Evolutionary conservation across 176 grass and related monocot species (phyloP).

Genomic region (Bothriochloa decipiens): DNA sequence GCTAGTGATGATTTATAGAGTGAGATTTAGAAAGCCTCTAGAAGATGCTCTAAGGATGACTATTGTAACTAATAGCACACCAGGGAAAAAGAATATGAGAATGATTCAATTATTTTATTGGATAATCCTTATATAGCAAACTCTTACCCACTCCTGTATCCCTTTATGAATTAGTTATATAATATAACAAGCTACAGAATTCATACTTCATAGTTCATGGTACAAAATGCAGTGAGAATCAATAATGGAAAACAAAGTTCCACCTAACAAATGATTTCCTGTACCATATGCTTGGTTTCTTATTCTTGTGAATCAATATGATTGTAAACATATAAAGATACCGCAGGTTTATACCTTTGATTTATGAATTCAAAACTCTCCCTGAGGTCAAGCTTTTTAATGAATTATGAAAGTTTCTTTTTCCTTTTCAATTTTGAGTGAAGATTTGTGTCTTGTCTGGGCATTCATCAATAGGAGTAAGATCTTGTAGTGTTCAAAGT

Average conservation of each 20-base stretch:
- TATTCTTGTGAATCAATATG: conserved; percentile 4
- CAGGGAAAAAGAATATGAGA: conserved; percentile 4
- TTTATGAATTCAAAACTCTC: background rate
- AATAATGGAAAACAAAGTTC: background rate
- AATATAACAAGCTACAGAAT: conserved; percentile 6
- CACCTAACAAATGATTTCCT: background rate
- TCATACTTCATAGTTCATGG: conserved; percentile 11
- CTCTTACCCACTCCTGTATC: background rate
- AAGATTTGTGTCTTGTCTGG: conserved; percentile 10
- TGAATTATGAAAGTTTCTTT: background rate
- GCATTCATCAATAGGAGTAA: background rate
- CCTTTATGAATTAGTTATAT: background rate
- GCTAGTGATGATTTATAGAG: no score
- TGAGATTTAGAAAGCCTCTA: no score
- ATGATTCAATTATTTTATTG: conserved; percentile 16
- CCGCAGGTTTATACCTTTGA: background rate
- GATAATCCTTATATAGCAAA: conserved; percentile 25
- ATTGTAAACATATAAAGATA: conserved; percentile 21
- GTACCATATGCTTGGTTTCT: conserved; percentile 1
- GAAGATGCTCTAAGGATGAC: background rate
- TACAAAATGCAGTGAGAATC: background rate
- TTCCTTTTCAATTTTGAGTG: background rate
- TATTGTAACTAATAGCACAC: background rate
- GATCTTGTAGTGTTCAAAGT: background rate
- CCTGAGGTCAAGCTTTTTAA: background rate